phyloP scores from a whole-genome alignment of 2,329 filamentous ascomycete species.

The Rutstroemia sp. region DNA sequence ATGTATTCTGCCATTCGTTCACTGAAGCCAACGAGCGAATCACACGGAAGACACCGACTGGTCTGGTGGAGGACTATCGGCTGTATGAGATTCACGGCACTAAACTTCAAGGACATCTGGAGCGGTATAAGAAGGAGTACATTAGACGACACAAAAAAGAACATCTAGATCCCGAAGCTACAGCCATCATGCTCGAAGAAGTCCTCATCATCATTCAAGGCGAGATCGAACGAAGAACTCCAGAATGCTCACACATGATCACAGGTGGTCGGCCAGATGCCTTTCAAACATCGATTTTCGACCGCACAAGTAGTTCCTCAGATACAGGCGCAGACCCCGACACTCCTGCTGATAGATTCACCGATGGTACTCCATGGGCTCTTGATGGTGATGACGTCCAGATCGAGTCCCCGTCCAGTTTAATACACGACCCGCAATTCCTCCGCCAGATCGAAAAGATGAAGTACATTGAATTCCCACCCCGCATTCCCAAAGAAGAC shows the following conservation, averaged over 20 bases:
- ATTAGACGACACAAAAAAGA: constrained; percentile 15
- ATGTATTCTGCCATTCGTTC: constrained; percentile 43
- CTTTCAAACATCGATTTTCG: constrained; percentile 41
- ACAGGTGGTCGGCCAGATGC: constrained; percentile 30
- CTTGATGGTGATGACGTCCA: constrained; percentile 14
- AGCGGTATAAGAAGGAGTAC: constrained; percentile 31
- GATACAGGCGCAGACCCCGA: constrained; percentile 35
- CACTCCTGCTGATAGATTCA: constrained; percentile 29
- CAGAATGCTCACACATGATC: constrained; percentile 34
- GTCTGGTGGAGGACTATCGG: constrained; percentile 45
- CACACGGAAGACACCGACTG: constrained; percentile 34
- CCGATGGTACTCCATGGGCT: constrained; percentile 24
- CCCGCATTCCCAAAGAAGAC: constrained; percentile 17
- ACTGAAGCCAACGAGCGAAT: constrained; percentile 39
- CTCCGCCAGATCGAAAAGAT: constrained; percentile 9
- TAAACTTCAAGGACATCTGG: constrained; percentile 37
- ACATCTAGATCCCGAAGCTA: constrained; percentile 21
- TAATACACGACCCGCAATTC: constrained; percentile 18
- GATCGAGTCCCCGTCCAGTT: constrained; percentile 22
- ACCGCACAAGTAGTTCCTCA: constrained; percentile 41
- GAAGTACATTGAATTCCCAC: constrained; percentile 12
- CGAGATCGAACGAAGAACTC: constrained; percentile 38
- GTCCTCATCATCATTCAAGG: constrained; percentile 33
- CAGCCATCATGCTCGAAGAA: constrained; percentile 30
- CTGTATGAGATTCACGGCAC: constrained; percentile 45